These are phyloP conservation scores for Pochonia chlamydosporia DNA, from an alignment of 2,329 filamentous ascomycete genomes.

Conservation along the genomic window DNA sequence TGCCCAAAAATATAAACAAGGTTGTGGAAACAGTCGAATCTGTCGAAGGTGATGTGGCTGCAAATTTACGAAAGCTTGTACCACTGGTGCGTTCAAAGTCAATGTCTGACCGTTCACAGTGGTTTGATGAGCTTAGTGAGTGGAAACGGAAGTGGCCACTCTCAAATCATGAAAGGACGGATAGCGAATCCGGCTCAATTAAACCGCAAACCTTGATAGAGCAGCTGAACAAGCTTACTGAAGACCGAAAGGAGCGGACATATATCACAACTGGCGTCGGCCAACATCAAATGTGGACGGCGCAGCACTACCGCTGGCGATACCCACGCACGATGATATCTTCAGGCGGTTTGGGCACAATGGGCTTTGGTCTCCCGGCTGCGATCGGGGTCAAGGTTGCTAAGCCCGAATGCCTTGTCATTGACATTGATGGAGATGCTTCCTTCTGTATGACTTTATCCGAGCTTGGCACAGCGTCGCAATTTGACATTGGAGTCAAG, in stretches of 20 bases:
- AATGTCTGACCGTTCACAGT: slow-evolving; percentile 65
- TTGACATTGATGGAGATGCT: slow-evolving; percentile 96
- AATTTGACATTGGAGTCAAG: slow-evolving; percentile 96
- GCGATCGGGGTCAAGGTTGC: slow-evolving; percentile 81
- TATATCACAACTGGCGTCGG: slow-evolving; percentile 92
- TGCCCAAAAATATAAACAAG: slow-evolving; percentile 99
- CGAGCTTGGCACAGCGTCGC: slow-evolving; percentile 83
- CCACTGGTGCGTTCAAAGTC: slow-evolving; percentile 61
- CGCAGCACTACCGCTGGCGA: slow-evolving; percentile 94
- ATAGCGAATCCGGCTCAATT: slow-evolving; percentile 70
- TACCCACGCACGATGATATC: slow-evolving; percentile 91
- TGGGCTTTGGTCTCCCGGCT: slow-evolving; percentile 92
- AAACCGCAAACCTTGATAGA: slow-evolving; percentile 93
- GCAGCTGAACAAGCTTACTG: slow-evolving; percentile 79
- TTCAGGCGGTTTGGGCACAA: slow-evolving; percentile 81
- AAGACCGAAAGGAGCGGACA: slow-evolving; percentile 72
- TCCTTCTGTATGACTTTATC: slow-evolving; percentile 98
- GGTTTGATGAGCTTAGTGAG: slow-evolving; percentile 81
- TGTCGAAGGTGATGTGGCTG: slow-evolving; percentile 83
- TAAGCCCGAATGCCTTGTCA: slow-evolving; percentile 68
- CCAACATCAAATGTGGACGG: slow-evolving; percentile 98
- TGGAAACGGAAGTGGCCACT: slow-evolving; percentile 95
- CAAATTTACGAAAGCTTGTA: slow-evolving; percentile 70
- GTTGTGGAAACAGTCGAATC: slow-evolving; percentile 95
- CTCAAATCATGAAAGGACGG: slow-evolving; percentile 71